Conservation (phyloP, 257 asterid species). For the Apocynum venetum region DNA sequence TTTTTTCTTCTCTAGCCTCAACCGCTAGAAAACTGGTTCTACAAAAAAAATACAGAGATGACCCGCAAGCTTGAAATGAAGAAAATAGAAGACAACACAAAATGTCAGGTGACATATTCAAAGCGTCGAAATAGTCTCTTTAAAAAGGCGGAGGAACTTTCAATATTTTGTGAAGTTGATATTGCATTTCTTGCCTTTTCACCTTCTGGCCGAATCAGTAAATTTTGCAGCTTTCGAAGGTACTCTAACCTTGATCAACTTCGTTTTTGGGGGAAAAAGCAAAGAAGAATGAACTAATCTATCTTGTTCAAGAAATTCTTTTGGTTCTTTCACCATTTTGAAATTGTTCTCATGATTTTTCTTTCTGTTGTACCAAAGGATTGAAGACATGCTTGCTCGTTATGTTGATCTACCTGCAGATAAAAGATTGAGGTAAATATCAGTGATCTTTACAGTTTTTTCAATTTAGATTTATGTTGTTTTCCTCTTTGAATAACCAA, state of each 20-base stretch:
- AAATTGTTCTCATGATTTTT: neutral
- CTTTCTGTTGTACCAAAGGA: slow-evolving; percentile 19
- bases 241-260: neutral
- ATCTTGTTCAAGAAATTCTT: too few species aligned
- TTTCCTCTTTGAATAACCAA: neutral
- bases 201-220: slow-evolving; percentile 53
- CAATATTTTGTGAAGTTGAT: slow-evolving; percentile 44
- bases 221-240: slow-evolving; percentile 36
- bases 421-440: slow-evolving; percentile 34
- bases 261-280: neutral
- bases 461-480: neutral
- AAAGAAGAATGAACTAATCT: too few species aligned
- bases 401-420: slow-evolving; percentile 45
- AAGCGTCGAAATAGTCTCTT: slow-evolving; percentile 52
- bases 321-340: neutral
- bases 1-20: neutral
- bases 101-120: slow-evolving; percentile 59
- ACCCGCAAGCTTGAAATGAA: slow-evolving; percentile 51
- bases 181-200: slow-evolving; percentile 54
- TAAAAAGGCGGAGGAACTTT: slow-evolving; percentile 45
- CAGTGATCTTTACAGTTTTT: neutral
- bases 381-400: slow-evolving; percentile 47
- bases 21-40: too few species aligned
- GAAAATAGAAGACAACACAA: slow-evolving; percentile 45
- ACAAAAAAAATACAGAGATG: slow-evolving; percentile 17